Conservation (phyloP, 2,329 filamentous ascomycete species). For the Trichoderma breve region DNA sequence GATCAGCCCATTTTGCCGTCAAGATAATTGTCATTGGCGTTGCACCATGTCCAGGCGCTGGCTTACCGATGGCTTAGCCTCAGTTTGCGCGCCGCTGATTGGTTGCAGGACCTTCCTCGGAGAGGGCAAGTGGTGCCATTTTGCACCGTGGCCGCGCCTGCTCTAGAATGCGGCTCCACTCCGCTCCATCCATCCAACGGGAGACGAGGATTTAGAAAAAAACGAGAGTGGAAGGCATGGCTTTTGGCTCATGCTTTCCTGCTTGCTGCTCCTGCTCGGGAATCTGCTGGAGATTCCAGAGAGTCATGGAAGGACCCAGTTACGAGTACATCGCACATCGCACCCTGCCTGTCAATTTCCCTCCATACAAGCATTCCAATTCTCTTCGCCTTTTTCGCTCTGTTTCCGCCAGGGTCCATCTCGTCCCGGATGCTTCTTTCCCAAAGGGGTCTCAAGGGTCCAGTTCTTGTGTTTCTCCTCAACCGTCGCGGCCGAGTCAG, state of each 20-base stretch:
- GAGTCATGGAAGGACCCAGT: neutral
- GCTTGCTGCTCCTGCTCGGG: neutral
- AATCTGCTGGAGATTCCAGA: neutral
- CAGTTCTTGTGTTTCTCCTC: neutral
- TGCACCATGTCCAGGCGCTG: constrained; percentile 16
- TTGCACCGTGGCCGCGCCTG: constrained; percentile 16
- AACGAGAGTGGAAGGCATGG: neutral
- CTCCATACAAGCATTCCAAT: neutral
- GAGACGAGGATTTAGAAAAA: neutral
- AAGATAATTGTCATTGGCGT: constrained; percentile 21
- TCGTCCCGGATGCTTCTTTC: neutral
- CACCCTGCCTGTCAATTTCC: neutral
- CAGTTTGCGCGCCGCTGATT: constrained; percentile 12
- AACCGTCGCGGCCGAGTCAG: constrained; percentile 9
- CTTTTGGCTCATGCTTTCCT: neutral
- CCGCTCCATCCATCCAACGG: constrained; percentile 13
- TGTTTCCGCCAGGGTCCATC: neutral
- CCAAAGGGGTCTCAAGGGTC: neutral
- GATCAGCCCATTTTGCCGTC: constrained; percentile 21
- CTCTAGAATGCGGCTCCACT: constrained; percentile 10
- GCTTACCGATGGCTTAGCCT: constrained; percentile 16
- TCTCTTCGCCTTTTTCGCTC: neutral
- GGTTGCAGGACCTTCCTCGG: neutral
- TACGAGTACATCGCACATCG: neutral
- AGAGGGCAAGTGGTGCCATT: constrained; percentile 20